Evolutionary conservation across 768 basidiomycete genomes (phyloP).

Genomic region (Tremella yokohamensis): DNA sequence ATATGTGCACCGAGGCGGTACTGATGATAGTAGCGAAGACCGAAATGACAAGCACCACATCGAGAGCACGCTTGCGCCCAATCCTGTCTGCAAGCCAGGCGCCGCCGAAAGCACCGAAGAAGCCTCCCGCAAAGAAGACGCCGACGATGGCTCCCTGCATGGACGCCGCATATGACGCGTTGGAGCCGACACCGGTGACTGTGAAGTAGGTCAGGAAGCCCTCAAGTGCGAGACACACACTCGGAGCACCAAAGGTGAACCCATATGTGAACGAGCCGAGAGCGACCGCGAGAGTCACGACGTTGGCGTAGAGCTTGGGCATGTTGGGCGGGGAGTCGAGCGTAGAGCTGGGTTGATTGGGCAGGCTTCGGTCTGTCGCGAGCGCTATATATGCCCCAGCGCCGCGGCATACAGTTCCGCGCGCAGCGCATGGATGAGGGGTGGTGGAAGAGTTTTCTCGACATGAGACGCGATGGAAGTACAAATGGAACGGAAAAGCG

Average conservation of each 20-base stretch:
- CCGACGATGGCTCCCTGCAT: slow-evolving; percentile 2
- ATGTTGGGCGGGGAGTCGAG: not conserved
- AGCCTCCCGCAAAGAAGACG: slow-evolving; percentile 12
- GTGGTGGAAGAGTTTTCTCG: no score
- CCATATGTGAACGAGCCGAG: slow-evolving; percentile 2
- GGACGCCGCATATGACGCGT: not conserved
- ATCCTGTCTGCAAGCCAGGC: slow-evolving; percentile 8
- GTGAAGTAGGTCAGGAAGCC: slow-evolving; percentile 1
- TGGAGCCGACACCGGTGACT: not conserved
- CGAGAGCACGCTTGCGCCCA: slow-evolving; percentile 8
- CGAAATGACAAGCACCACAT: not conserved
- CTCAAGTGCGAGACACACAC: not conserved
- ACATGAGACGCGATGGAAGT: no score
- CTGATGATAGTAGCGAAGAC: slow-evolving; percentile 3
- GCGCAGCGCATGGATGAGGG: no score
- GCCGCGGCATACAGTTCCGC: no score
- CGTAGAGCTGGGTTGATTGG: no score
- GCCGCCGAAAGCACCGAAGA: slow-evolving; percentile 1
- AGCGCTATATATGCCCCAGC: no score
- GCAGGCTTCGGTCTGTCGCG: no score
- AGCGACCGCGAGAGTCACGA: not conserved
- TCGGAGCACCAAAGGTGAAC: slow-evolving; percentile 1
- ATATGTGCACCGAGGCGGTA: slow-evolving; percentile 3
- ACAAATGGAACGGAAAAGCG: no score
- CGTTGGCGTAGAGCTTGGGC: not conserved